Evolutionary conservation across 2,329 filamentous ascomycete genomes (phyloP).

Genomic region (Tolypocladium endophyticum): DNA sequence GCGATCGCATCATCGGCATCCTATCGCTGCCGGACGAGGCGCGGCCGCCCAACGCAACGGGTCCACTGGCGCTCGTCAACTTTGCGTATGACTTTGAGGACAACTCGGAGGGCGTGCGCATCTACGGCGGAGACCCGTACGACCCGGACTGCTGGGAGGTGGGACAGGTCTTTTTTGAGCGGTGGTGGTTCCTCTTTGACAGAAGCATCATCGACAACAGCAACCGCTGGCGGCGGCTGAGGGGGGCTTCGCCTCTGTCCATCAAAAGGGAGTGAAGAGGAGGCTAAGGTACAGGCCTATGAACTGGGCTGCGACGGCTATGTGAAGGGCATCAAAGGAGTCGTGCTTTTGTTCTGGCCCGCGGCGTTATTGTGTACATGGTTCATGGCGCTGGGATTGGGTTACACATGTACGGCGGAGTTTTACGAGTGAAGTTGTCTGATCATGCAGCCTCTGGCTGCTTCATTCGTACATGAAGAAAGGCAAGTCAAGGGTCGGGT

Average conservation of each 20-base stretch:
- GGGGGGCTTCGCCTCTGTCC: constrained; percentile 28
- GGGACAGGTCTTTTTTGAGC: constrained; percentile 44
- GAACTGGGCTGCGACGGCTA: not conserved
- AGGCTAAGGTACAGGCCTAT: too few relatives aligned
- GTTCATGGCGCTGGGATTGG: not conserved
- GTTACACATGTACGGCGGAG: too few relatives aligned
- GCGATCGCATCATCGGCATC: constrained; percentile 41
- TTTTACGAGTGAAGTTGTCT: too few relatives aligned
- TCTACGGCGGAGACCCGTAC: constrained; percentile 39
- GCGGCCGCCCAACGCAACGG: constrained; percentile 35
- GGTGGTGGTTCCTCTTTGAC: constrained; percentile 53
- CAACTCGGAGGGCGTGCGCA: constrained; percentile 35
- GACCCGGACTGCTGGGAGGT: constrained; percentile 43
- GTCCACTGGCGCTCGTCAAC: constrained; percentile 35
- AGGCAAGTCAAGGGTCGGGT: not conserved
- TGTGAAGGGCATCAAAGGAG: not conserved
- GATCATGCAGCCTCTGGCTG: not conserved
- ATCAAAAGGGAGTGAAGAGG: not conserved
- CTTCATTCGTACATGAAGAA: not conserved
- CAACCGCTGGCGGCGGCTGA: constrained; percentile 36
- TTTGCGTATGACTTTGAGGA: constrained; percentile 50
- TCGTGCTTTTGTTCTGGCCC: not conserved
- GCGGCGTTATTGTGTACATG: not conserved
- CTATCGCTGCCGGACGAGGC: constrained; percentile 35
- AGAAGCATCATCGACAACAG: constrained; percentile 39